A percentile compares a stretch with the other conserved stretches of the same genome.
Evolutionary conservation across 1,139 yeast genomes (phyloP).

Genomic region (Saccharomyces uvarum): DNA sequence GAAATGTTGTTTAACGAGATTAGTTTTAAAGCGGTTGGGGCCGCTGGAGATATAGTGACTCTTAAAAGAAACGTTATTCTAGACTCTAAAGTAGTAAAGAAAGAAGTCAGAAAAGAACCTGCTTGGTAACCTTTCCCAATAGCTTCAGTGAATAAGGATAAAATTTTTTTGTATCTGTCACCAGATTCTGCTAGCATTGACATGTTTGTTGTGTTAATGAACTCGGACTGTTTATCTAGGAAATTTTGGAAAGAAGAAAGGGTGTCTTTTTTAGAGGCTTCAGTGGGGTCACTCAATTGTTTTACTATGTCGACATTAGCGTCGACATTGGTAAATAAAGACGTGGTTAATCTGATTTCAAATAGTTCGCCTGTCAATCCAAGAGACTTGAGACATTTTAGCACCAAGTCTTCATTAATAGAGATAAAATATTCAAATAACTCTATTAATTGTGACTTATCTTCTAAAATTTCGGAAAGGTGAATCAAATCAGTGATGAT

Average conservation of each 20-base stretch:
- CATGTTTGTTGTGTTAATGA: constrained; percentile 23
- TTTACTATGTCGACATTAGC: constrained; percentile 27
- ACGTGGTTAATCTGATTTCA: constrained; percentile 63
- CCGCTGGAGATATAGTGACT: constrained; percentile 46
- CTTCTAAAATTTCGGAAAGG: constrained; percentile 33
- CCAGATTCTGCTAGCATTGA: constrained; percentile 33
- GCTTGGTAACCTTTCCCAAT: constrained; percentile 33
- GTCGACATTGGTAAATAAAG: constrained; percentile 35
- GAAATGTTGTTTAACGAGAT: constrained; percentile 40
- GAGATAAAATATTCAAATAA: constrained; percentile 42
- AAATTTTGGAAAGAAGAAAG: constrained; percentile 29
- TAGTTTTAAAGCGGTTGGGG: constrained; percentile 51
- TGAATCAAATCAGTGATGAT: constrained; percentile 35
- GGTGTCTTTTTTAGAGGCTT: constrained; percentile 21
- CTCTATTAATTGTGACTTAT: constrained; percentile 36
- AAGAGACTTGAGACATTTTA: constrained; percentile 36
- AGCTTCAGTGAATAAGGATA: constrained; percentile 38
- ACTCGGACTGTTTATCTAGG: constrained; percentile 25
- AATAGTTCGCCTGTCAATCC: constrained; percentile 44
- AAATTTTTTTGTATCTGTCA: constrained; percentile 40
- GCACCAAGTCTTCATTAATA: constrained; percentile 37
- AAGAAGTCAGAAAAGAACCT: constrained; percentile 31
- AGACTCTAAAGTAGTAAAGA: constrained; percentile 36
- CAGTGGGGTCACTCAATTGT: constrained; percentile 19
- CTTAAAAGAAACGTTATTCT: constrained; percentile 52